Evolutionary conservation across 495 filamentous ascomycete species (phyloP).

Genomic region (Lepraria neglecta): DNA sequence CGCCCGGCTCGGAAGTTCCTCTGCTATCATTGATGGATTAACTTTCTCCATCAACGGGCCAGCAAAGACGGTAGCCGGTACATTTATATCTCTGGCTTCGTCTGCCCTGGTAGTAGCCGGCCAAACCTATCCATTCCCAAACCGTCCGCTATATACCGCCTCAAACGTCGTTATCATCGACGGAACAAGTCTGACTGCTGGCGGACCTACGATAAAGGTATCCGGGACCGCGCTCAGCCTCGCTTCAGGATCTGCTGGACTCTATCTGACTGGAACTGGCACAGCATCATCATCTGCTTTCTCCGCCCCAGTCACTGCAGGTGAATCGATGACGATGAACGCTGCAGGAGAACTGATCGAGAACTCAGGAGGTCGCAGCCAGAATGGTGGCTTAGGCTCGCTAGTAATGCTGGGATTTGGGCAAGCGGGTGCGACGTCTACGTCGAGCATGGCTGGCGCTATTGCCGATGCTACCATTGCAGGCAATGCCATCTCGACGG

Average conservation of each 20-base stretch:
- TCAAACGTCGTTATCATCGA: conserved; percentile 6
- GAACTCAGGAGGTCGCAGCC: background rate
- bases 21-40: conserved; percentile 9
- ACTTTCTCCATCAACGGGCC: background rate
- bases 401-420: conserved; percentile 4
- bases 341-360: background rate
- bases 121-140: background rate
- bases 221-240: conserved; percentile 2
- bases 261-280: background rate
- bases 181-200: conserved; percentile 14
- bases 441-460: background rate
- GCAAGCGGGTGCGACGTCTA: background rate
- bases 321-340: conserved; percentile 2
- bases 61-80: conserved; percentile 2
- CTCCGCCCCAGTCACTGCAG: conserved; percentile 1
- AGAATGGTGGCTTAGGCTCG: background rate
- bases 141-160: background rate
- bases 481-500: background rate
- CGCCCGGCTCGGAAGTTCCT: background rate
- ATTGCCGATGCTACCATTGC: background rate
- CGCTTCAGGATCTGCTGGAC: background rate
- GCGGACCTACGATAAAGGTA: conserved; percentile 11
- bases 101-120: background rate
- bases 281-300: conserved; percentile 2
- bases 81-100: conserved; percentile 5